Percentiles rank a stretch among this genome's conserved stretches.
Evolutionary conservation across 345 rosid species (phyloP).

Genomic region (Camelina neglecta): DNA sequence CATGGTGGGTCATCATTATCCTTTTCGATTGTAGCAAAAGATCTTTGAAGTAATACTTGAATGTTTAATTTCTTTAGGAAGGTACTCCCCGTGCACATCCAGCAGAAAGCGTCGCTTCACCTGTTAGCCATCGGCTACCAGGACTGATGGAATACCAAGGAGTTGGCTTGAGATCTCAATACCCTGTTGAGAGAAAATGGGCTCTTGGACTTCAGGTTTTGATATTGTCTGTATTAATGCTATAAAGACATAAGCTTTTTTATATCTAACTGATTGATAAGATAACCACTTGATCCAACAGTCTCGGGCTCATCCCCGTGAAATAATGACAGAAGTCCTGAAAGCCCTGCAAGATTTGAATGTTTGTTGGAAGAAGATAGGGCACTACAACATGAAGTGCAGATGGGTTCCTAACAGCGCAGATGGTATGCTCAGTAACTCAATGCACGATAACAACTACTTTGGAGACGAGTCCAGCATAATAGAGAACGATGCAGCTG

Average conservation of each 20-base stretch:
- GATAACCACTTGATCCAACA: slow-evolving; percentile 34
- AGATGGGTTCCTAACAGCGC: slow-evolving; percentile 69
- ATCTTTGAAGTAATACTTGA: slow-evolving; percentile 27
- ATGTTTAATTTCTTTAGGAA: slow-evolving; percentile 55
- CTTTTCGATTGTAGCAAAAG: slow-evolving; percentile 12
- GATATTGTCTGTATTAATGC: not conserved
- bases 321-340: slow-evolving; percentile 87
- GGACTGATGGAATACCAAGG: slow-evolving; percentile 80
- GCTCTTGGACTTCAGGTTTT: slow-evolving; percentile 94
- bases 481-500: slow-evolving; percentile 56
- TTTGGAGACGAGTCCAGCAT: slow-evolving; percentile 77
- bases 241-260: slow-evolving; percentile 12
- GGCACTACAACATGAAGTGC: slow-evolving; percentile 96
- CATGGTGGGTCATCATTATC: slow-evolving; percentile 55
- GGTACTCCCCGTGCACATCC: slow-evolving; percentile 66
- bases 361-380: slow-evolving; percentile 95
- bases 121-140: slow-evolving; percentile 62
- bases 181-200: slow-evolving; percentile 78
- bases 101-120: slow-evolving; percentile 61
- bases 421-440: slow-evolving; percentile 70
- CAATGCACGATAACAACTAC: slow-evolving; percentile 54
- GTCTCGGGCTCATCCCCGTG: slow-evolving; percentile 91
- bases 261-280: slow-evolving; percentile 8
- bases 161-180: slow-evolving; percentile 62
- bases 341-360: slow-evolving; percentile 83